Evolutionary conservation across 1,284 basidiomycete species (phyloP), one percentile per base, ranked within the genome.

Genomic region (Limonomyces culmigenus): DNA sequence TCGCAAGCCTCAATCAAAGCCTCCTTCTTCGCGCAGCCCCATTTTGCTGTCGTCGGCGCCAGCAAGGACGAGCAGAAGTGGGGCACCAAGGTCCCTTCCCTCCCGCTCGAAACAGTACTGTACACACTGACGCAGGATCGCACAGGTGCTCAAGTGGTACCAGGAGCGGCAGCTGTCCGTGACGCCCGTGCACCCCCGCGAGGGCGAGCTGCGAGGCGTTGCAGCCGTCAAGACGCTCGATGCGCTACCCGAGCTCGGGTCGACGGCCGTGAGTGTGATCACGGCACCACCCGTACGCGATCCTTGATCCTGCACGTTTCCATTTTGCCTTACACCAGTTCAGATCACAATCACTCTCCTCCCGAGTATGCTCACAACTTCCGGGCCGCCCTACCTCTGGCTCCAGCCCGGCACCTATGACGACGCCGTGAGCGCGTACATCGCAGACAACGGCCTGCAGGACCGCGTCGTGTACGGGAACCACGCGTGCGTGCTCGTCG

Each of bases 321-420:
- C n/a, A n/a, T n/a, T n/a, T n/a, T n/a, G n/a, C n/a, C n/a, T n/a
- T n/a, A n/a, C n/a, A n/a, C n/a, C n/a, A n/a, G n/a, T n/a, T n/a
- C n/a, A n/a, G n/a, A n/a, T n/a, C n/a, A n/a, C n/a, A n/a, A n/a
- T 43, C 23, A 53, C 42, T 37, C 23, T 10, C 29, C 30, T 34
- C 29, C n/a, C n/a, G n/a, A n/a, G n/a, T n/a, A n/a, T n/a, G n/a
- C n/a, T n/a, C n/a, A 16, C n/a, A 3, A 3, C 25, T 17, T 20
- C 34, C 19, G n/a, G n/a, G n/a, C n/a, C n/a, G 8, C 73, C 74
- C 13, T 64, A 71, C 1, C 60, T 88, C 33, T 91, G 86, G 86
- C 65, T 89, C 29, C 86, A 91, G 53, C 86, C 86, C 11, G 85
- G 85, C 17, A 80, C 84, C 8, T 74, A 78, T 44, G 74, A 83